Conservation (phyloP, 2,329 filamentous ascomycete genomes). For the Pseudocercospora ulei region DNA sequence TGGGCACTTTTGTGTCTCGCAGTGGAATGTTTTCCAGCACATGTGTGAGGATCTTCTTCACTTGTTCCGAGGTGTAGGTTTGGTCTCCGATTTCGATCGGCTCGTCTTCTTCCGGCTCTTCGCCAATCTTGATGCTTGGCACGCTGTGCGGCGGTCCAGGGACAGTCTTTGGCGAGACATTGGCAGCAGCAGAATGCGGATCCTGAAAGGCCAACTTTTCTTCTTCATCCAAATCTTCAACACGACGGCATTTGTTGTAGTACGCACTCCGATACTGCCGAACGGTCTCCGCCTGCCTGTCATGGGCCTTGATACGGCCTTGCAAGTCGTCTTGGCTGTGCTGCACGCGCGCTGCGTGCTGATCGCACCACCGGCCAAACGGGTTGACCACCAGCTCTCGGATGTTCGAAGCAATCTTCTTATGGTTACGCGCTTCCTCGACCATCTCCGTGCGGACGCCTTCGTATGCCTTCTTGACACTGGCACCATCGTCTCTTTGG, state of each 20-base stretch:
- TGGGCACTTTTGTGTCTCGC: constrained; percentile 87
- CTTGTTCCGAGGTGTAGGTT: constrained; percentile 69
- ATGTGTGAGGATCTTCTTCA: constrained; percentile 81
- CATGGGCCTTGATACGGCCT: constrained; percentile 78
- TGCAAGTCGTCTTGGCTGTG: constrained; percentile 94
- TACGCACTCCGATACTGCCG: constrained; percentile 92
- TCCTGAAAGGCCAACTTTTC: constrained; percentile 97
- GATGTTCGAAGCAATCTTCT: constrained; percentile 92
- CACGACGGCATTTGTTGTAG: constrained; percentile 95
- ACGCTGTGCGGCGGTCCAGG: constrained; percentile 44
- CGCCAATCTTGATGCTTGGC: constrained; percentile 74
- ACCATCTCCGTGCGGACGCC: constrained; percentile 88
- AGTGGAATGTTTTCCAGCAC: constrained; percentile 80
- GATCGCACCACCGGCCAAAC: constrained; percentile 91
- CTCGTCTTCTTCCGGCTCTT: constrained; percentile 64
- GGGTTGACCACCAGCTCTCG: constrained; percentile 89
- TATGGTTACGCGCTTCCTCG: constrained; percentile 78
- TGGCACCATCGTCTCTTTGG: constrained; percentile 83
- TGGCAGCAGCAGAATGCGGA: constrained; percentile 47
- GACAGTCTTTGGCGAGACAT: constrained; percentile 42
- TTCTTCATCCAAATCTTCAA: constrained; percentile 95
- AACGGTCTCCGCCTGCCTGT: constrained; percentile 78
- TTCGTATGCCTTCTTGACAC: constrained; percentile 91
- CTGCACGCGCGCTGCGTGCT: constrained; percentile 81
- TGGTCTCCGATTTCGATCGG: constrained; percentile 85